phyloP scores from a whole-genome alignment of 768 basidiomycete genomes.

The Peribolospora baueri region DNA sequence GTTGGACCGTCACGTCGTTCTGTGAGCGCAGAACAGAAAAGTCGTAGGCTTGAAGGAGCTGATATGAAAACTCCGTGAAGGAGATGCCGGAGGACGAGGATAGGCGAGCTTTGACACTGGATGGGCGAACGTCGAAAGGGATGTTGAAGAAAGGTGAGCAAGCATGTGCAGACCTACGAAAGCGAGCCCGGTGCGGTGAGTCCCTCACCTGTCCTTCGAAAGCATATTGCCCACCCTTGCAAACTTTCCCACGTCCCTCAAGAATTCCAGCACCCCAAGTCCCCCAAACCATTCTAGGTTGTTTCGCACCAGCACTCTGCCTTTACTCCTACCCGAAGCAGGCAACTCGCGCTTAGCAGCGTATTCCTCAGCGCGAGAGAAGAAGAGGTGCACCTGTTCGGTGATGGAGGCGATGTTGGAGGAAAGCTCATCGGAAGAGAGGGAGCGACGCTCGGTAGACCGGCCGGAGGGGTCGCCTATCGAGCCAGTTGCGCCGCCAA shows the following conservation, averaged over 20 bases:
- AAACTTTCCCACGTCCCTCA: constrained; percentile 53
- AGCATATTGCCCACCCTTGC: constrained; percentile 75
- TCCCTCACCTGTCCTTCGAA: constrained; percentile 49
- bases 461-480: constrained; percentile 92
- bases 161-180: too few relatives aligned
- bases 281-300: constrained; percentile 56
- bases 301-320: constrained; percentile 25
- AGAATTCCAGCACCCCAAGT: constrained; percentile 55
- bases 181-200: not conserved
- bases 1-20: constrained; percentile 52
- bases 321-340: not conserved
- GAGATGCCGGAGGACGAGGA: constrained; percentile 49
- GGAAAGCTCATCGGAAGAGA: constrained; percentile 35
- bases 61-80: constrained; percentile 97
- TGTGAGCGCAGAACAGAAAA: constrained; percentile 49
- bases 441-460: constrained; percentile 47
- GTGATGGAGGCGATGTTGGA: constrained; percentile 42
- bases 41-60: constrained; percentile 89
- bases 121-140: not conserved
- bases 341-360: constrained; percentile 23
- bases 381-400: constrained; percentile 44
- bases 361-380: constrained; percentile 38
- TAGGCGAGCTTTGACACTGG: constrained; percentile 59
- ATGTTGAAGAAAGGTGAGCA: not conserved
- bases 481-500: constrained; percentile 87